These are phyloP conservation scores for Schizothecium vesticola DNA, from an alignment of 495 filamentous ascomycete species.

Conservation along the genomic window DNA sequence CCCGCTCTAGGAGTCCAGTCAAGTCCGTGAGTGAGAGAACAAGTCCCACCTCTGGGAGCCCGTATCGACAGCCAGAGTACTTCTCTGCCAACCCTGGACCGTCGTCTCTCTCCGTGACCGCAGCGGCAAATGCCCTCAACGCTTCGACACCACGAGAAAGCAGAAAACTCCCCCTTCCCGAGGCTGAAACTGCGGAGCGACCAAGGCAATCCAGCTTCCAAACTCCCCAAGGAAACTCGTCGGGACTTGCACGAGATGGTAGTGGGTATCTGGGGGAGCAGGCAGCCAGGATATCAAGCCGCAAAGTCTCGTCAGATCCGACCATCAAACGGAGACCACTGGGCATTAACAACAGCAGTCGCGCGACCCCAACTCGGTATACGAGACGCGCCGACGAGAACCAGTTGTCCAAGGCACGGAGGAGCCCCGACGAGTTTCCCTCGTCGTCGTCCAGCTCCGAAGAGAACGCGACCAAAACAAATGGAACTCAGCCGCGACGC, in stretches of 20 bases:
- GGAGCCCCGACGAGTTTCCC: not conserved
- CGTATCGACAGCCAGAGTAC: conserved; percentile 23
- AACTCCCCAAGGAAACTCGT: not conserved
- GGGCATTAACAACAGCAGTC: conserved; percentile 4
- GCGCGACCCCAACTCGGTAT: not conserved
- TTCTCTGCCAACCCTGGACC: conserved; percentile 17
- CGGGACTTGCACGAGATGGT: not conserved
- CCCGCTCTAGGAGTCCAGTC: conserved; percentile 20
- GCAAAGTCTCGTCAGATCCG: not conserved
- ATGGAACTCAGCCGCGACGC: not conserved
- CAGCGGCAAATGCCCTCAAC: conserved; percentile 44
- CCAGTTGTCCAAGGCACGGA: not conserved
- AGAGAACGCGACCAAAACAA: conserved; percentile 3
- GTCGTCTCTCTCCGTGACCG: conserved; percentile 39
- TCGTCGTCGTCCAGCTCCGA: not conserved
- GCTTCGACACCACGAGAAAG: conserved; percentile 22
- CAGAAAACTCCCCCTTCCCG: not conserved
- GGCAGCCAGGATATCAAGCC: not conserved
- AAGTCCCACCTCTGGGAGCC: conserved; percentile 16
- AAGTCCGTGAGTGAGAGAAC: conserved; percentile 18
- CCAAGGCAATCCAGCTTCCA: not conserved
- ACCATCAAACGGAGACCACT: conserved; percentile 15
- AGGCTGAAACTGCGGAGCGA: not conserved
- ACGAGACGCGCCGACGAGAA: not conserved
- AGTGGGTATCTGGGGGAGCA: not conserved